Percentiles rank a stretch among this genome's conserved stretches.
Evolutionary conservation across 139 green algal species (phyloP).

Genomic region (Chlorella sp.): DNA sequence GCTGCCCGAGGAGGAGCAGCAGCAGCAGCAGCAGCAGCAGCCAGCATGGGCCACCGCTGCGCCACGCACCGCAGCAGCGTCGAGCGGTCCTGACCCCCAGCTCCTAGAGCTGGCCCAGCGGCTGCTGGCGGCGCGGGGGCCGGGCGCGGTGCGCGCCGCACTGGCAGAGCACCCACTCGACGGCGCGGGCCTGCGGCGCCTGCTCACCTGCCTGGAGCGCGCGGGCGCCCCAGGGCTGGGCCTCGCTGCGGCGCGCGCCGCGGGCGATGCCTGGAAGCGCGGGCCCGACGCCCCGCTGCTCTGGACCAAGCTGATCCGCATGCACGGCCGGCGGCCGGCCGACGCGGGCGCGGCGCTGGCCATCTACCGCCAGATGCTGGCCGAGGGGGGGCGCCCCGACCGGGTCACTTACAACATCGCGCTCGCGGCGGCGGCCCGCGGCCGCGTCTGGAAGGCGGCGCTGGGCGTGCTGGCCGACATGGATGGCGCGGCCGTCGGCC

Average conservation of each 20-base stretch:
- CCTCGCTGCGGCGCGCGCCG: background rate
- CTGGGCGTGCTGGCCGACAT: conserved; percentile 44
- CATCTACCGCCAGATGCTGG: conserved; percentile 47
- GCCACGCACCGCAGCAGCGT: background rate
- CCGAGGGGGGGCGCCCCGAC: conserved; percentile 34
- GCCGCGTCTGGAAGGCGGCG: conserved; percentile 7
- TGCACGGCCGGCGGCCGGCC: conserved; percentile 13
- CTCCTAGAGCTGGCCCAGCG: conserved; percentile 20
- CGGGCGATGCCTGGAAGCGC: background rate
- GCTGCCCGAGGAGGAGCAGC: background rate
- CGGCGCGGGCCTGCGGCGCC: conserved; percentile 1
- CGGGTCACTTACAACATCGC: conserved; percentile 51
- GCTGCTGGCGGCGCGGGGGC: background rate
- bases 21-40: conserved; percentile 2
- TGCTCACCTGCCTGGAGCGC: conserved; percentile 30
- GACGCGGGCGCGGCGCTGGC: conserved; percentile 28
- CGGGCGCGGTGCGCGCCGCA: conserved; percentile 1
- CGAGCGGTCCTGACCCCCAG: conserved; percentile 6
- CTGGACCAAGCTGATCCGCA: conserved; percentile 50
- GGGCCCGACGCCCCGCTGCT: conserved; percentile 9
- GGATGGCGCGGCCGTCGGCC: conserved; percentile 24
- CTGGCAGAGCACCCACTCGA: conserved; percentile 3
- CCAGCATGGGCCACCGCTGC: conserved; percentile 1
- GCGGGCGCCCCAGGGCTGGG: conserved; percentile 17
- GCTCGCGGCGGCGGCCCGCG: conserved; percentile 40